Conservation (phyloP, 345 rosid species). For the Camelina laxa region DNA sequence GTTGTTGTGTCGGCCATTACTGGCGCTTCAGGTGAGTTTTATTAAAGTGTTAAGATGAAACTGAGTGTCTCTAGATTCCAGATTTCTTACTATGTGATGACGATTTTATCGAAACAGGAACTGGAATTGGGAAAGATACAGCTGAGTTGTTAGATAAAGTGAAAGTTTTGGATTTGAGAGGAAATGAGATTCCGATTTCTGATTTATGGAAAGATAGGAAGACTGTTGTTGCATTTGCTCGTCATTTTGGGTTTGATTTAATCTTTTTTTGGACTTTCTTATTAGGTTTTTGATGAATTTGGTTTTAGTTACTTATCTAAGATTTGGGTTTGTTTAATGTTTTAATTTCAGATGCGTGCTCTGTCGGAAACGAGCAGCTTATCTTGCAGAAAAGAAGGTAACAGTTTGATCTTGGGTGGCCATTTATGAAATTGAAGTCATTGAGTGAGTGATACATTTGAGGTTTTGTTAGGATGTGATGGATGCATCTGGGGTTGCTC, state of each 20-base stretch:
- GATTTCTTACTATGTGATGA: neutral
- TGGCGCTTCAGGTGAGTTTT: constrained; percentile 63
- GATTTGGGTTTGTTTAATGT: constrained; percentile 14
- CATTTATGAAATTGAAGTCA: neutral
- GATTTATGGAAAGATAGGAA: constrained; percentile 87
- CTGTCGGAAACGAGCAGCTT: constrained; percentile 88
- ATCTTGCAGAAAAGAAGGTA: constrained; percentile 87
- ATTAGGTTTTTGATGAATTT: constrained; percentile 18
- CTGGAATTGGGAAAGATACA: constrained; percentile 47
- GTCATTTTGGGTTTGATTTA: constrained; percentile 86
- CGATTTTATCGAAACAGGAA: constrained; percentile 17
- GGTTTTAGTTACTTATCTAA: neutral
- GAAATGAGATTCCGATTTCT: constrained; percentile 68
- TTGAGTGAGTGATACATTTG: neutral
- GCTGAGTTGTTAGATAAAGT: constrained; percentile 57
- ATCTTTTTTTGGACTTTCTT: neutral
- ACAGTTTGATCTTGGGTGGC: neutral
- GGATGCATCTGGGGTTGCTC: constrained; percentile 82
- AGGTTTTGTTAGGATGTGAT: constrained; percentile 60
- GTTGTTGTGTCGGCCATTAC: constrained; percentile 58
- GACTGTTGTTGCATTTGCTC: constrained; percentile 87
- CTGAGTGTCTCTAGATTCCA: neutral
- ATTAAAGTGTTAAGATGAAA: neutral
- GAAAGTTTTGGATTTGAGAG: constrained; percentile 66
- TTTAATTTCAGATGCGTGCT: constrained; percentile 68